Percentiles rank a stretch among this genome's conserved stretches.
phyloP scores from a whole-genome alignment of 306 rosid species.

The Acacia acuminata region DNA sequence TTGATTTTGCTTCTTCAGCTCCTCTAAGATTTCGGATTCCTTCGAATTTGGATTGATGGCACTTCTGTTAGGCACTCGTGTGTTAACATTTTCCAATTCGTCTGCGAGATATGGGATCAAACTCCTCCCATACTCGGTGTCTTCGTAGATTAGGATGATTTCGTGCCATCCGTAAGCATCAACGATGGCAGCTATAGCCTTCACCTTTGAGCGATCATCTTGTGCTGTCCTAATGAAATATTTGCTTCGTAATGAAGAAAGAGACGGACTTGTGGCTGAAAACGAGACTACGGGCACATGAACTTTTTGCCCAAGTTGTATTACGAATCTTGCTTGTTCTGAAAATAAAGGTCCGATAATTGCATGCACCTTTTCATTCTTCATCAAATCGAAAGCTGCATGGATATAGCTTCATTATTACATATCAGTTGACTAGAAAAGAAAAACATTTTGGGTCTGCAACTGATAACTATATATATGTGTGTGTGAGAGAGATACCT shows the following conservation, averaged over 20 bases:
- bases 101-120: conserved; percentile 37
- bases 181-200: conserved; percentile 36
- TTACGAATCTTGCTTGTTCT: conserved; percentile 37
- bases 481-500: neutral
- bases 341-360: conserved; percentile 41
- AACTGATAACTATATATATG: neutral
- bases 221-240: conserved; percentile 40
- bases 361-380: conserved; percentile 36
- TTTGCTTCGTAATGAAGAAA: conserved; percentile 31
- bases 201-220: conserved; percentile 25
- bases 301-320: conserved; percentile 30
- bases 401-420: neutral
- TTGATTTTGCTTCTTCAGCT: conserved; percentile 21
- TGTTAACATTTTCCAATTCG: conserved; percentile 24
- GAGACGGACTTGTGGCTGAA: conserved; percentile 42
- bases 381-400: conserved; percentile 32
- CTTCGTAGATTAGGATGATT: conserved; percentile 42
- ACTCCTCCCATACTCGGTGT: conserved; percentile 40
- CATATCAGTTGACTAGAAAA: no score
- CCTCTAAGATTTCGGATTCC: neutral
- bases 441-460: no score
- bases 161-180: conserved; percentile 37
- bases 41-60: conserved; percentile 22
- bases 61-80: conserved; percentile 22
- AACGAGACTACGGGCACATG: conserved; percentile 40